Evolutionary conservation across 495 filamentous ascomycete genomes (phyloP).

Genomic region (Mytilinidion resinicola): DNA sequence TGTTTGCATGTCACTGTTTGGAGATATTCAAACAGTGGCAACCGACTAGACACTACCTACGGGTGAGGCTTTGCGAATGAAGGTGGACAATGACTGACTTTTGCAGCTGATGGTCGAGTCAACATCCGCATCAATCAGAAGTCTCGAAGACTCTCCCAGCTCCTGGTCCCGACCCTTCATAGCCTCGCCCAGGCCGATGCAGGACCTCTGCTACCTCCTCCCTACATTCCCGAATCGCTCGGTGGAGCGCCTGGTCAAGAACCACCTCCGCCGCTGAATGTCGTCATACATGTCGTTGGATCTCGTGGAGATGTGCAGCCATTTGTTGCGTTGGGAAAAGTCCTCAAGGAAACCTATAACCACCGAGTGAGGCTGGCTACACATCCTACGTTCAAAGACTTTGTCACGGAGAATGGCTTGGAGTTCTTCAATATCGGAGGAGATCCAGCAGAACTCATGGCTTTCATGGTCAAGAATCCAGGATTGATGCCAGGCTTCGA

Average conservation of each 20-base stretch:
- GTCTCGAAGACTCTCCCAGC: constrained; percentile 53
- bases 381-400: constrained; percentile 53
- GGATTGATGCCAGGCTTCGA: constrained; percentile 42
- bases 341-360: constrained; percentile 39
- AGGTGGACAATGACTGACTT: neutral
- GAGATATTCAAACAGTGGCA: too few species aligned
- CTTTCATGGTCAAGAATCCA: constrained; percentile 45
- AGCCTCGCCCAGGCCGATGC: constrained; percentile 40
- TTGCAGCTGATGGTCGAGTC: constrained; percentile 60
- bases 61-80: too few species aligned
- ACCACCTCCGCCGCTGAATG: constrained; percentile 43
- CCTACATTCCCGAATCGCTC: constrained; percentile 57
- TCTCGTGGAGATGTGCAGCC: constrained; percentile 51
- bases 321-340: constrained; percentile 49
- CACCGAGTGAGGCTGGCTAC: constrained; percentile 58
- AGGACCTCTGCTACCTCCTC: constrained; percentile 45
- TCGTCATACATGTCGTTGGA: constrained; percentile 51
- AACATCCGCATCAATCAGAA: constrained; percentile 70
- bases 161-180: constrained; percentile 60
- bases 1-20: too few species aligned
- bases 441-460: constrained; percentile 58
- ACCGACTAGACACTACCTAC: too few species aligned
- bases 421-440: constrained; percentile 63
- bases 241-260: constrained; percentile 53
- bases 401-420: constrained; percentile 48